Base-by-base conservation (phyloP, 768 basidiomycete genomes). In the Russula griseocarnosa region DNA sequence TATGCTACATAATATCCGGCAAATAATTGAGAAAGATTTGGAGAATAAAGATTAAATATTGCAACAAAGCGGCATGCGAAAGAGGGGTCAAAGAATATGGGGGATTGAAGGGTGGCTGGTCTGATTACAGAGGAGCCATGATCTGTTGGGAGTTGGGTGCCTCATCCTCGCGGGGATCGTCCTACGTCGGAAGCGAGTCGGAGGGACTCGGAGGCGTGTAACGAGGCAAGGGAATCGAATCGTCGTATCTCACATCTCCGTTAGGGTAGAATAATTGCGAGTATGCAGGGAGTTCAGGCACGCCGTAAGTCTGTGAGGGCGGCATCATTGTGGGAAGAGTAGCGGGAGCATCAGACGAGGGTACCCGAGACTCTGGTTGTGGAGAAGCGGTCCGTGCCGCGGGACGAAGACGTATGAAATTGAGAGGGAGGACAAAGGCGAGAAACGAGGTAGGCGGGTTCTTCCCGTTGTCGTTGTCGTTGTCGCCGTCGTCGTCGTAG, bases 251-350 rank as follows among this genome's bases (percentile, higher is more conserved):
- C 60, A 80, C 80, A 58, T 90, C 86, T 20, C 92, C 91, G 67
- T 89, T 88, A 20, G 77, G 70, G 70, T 92, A 76, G 75, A 86
- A 93, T 22, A 93, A 78, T 67, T 91, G 88, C 6, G 88, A 90
- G 70, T 93, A 93, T 3, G 86, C 81, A 2, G 91, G 92, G 22
- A 90, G 82, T 49, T 69, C 69, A 16, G 74, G 72, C 5, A 71
- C 64, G 56, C 69, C 69, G 58, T 70, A 70, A 8, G 71, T 69
- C 40, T 65, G 36, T 22, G 44, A 60, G 62, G 46, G 40, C 32
- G 38, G 52, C 22, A 53, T 58, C 18, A 67, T 38, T 10, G 47
- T n/a, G 24, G 56, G n/a, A n/a, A 40, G 22, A 4, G 13, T 13
- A 13, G 36, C 47, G 3, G 56, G 36, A 22, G 67, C 36, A 65